Evolutionary conservation across 73 alveolate species (phyloP).

Genomic region (Paramecium octaurelia): DNA sequence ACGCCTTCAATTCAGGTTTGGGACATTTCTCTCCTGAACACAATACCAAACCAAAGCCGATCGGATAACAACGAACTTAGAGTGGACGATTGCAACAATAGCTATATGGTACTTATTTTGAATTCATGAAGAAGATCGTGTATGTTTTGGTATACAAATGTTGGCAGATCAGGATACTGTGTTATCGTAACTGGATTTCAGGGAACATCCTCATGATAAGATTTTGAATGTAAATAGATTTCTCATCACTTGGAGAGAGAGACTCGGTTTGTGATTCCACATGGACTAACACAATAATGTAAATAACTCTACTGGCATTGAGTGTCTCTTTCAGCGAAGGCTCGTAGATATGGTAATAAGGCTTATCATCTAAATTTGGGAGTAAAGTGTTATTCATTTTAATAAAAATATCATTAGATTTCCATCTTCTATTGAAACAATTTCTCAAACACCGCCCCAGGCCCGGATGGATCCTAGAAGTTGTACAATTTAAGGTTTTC

Average conservation of each 20-base stretch:
- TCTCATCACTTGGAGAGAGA: not conserved
- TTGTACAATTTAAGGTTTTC: not conserved
- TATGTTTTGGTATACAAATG: conserved; percentile 4
- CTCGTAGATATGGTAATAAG: not conserved
- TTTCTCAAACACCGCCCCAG: conserved; percentile 27
- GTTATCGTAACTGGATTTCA: not conserved
- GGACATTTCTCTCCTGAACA: not conserved
- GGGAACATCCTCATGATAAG: not conserved
- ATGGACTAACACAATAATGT: not conserved
- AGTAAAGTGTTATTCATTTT: conserved; percentile 16
- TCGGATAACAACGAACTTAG: not conserved
- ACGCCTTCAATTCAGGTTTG: not conserved
- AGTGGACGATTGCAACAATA: conserved; percentile 10
- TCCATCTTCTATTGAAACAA: conserved; percentile 40
- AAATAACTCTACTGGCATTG: not conserved
- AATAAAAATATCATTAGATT: not conserved
- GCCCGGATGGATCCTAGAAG: not conserved
- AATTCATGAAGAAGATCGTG: not conserved
- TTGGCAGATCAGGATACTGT: not conserved
- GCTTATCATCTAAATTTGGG: not conserved
- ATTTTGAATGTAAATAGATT: not conserved
- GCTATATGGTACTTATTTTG: conserved; percentile 5
- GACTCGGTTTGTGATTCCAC: conserved; percentile 31
- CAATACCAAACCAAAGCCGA: not conserved
- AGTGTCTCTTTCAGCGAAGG: not conserved